Percentiles rank a stretch among this genome's conserved stretches.
Conservation (phyloP, 352 stramenopile species). For the Pythium vanterpoolii region DNA sequence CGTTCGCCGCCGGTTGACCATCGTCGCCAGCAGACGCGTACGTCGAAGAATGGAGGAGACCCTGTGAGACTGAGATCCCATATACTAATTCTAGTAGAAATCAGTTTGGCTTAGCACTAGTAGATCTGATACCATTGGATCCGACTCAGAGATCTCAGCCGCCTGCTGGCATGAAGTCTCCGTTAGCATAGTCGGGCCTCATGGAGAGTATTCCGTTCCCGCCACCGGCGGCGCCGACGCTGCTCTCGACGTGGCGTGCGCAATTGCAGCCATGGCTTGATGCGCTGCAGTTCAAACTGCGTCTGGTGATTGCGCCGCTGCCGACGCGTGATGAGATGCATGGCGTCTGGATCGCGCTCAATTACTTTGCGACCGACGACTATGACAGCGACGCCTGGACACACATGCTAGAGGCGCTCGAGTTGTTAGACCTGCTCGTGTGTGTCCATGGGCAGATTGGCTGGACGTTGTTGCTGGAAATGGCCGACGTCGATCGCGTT, state of each 20-base stretch:
- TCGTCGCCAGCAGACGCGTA: too few species aligned
- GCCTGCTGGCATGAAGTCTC: neutral
- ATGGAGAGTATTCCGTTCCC: neutral
- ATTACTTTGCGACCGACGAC: constrained; percentile 1
- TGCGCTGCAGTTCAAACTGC: neutral
- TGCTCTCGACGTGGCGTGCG: neutral
- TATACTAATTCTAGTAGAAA: neutral
- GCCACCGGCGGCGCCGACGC: neutral
- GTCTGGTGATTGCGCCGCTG: neutral
- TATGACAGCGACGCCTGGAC: constrained; percentile 1
- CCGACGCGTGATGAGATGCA: neutral
- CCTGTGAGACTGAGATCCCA: too few species aligned
- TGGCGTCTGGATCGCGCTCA: neutral
- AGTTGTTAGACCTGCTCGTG: constrained; percentile 9
- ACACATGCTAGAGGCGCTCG: neutral
- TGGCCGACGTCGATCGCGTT: neutral
- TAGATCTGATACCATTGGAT: neutral
- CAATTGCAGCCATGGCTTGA: neutral
- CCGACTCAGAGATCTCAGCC: neutral
- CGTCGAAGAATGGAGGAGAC: too few species aligned
- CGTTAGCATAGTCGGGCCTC: neutral
- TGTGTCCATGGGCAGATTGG: neutral
- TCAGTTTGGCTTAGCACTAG: neutral
- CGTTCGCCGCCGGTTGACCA: too few species aligned
- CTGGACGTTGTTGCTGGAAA: constrained; percentile 2